Conservation (phyloP, 108 stramenopile genomes). For the Stephanodiscus triporus region DNA sequence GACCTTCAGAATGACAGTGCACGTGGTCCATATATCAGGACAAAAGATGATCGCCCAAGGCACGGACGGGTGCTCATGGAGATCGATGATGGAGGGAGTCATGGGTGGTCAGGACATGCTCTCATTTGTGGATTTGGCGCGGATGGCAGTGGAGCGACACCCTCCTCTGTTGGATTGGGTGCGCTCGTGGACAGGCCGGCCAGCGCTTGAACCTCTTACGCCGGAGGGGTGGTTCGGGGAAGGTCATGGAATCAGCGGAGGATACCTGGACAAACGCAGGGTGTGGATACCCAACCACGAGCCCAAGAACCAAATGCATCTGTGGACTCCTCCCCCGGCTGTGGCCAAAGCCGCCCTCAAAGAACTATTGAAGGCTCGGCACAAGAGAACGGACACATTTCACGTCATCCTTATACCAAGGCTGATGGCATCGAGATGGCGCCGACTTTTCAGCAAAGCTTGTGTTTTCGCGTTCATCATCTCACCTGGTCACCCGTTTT, state of each 20-base stretch:
- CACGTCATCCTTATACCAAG: conserved; percentile 27
- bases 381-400: conserved; percentile 37
- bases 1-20: conserved; percentile 1
- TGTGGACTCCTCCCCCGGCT: conserved; percentile 44
- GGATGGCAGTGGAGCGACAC: conserved; percentile 8
- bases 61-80: conserved; percentile 17
- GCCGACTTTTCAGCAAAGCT: conserved; percentile 21
- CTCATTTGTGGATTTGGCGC: conserved; percentile 17
- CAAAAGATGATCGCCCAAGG: conserved; percentile 26
- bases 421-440: conserved; percentile 26
- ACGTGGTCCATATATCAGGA: conserved; percentile 29
- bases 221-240: conserved; percentile 32
- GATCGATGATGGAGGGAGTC: conserved; percentile 26
- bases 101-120: conserved; percentile 30
- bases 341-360: conserved; percentile 32
- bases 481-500: conserved; percentile 11
- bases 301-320: background rate
- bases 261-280: conserved; percentile 6
- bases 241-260: conserved; percentile 40
- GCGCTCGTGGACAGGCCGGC: background rate
- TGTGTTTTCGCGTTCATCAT: conserved; percentile 23
- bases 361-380: conserved; percentile 37
- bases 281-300: conserved; percentile 27
- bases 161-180: conserved; percentile 22
- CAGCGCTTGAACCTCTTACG: background rate